A percentile compares a stretch with the other conserved stretches of the same genome.
These are phyloP conservation scores for Kluyveromyces nonfermentans DNA, from an alignment of 805 yeast species.

Conservation along the genomic window DNA sequence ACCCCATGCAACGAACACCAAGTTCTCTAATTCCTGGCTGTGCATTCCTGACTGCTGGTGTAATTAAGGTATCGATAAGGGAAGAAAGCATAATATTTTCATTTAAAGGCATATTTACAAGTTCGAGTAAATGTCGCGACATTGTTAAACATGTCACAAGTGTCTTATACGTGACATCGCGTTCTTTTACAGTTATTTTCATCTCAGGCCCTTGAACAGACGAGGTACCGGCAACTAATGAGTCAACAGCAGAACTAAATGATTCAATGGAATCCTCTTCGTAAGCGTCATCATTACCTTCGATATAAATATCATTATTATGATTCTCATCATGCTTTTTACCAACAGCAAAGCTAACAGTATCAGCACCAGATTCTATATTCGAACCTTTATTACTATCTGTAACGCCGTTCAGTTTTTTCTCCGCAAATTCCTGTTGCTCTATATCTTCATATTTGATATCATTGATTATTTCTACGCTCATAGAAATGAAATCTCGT, in stretches of 20 bases:
- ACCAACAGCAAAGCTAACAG: no score
- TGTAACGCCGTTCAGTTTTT: constrained; percentile 5
- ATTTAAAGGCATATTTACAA: constrained; percentile 54
- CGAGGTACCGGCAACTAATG: constrained; percentile 24
- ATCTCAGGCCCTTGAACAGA: constrained; percentile 10
- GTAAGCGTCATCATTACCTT: constrained; percentile 21
- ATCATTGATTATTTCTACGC: constrained; percentile 80
- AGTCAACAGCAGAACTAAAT: constrained; percentile 39
- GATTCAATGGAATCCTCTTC: constrained; percentile 34
- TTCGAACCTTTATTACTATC: constrained; percentile 19
- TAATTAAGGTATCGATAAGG: constrained; percentile 63
- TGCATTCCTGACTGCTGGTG: constrained; percentile 63
- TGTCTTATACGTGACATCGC: constrained; percentile 32
- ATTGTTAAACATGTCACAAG: constrained; percentile 56
- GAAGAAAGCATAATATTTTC: constrained; percentile 59
- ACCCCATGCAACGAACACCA: constrained; percentile 69
- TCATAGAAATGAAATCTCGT: constrained; percentile 73
- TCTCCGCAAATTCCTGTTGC: constrained; percentile 27
- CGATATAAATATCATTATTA: constrained; percentile 10
- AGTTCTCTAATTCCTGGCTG: constrained; percentile 46
- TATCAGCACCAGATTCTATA: constrained; percentile 9
- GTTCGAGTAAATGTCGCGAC: constrained; percentile 59
- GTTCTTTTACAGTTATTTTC: constrained; percentile 10
- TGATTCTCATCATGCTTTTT: constrained; percentile 13
- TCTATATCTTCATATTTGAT: constrained; percentile 56